Conservation (phyloP, 306 rosid species). For the Datisca glomerata region DNA sequence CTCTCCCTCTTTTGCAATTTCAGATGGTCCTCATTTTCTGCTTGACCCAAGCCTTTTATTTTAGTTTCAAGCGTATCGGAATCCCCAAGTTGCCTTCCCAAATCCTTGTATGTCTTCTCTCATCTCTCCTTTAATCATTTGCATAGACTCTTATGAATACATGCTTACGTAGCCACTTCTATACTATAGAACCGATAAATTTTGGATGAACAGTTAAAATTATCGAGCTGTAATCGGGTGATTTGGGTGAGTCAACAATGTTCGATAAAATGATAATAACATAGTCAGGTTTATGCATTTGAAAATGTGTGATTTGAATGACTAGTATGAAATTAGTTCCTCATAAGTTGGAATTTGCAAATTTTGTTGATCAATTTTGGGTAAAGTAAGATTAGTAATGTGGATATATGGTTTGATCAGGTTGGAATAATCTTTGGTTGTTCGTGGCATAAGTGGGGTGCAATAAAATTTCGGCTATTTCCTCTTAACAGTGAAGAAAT, state of each 20-base stretch:
- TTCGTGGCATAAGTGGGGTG: no score
- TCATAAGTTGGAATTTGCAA: no score
- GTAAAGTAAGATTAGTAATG: no score
- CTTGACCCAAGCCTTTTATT: constrained; percentile 11
- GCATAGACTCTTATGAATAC: not conserved
- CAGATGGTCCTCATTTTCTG: constrained; percentile 16
- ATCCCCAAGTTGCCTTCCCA: constrained; percentile 20
- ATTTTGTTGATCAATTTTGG: no score
- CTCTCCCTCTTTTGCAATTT: constrained; percentile 19
- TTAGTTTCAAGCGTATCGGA: constrained; percentile 16
- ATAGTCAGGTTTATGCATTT: no score
- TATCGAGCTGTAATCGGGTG: no score
- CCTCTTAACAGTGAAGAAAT: constrained; percentile 28
- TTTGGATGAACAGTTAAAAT: not conserved
- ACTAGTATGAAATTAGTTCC: not conserved
- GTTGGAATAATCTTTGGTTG: not conserved
- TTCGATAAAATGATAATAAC: no score
- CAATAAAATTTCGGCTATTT: no score
- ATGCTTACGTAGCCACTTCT: no score
- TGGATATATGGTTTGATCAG: no score
- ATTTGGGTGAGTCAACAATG: no score
- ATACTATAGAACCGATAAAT: not conserved
- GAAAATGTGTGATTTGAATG: not conserved
- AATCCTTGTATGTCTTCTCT: constrained; percentile 15
- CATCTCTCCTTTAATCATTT: not conserved